Percentiles rank a stretch among this genome's conserved stretches.
phyloP scores from a whole-genome alignment of 306 rosid genomes.

The Crotalaria pallida region DNA sequence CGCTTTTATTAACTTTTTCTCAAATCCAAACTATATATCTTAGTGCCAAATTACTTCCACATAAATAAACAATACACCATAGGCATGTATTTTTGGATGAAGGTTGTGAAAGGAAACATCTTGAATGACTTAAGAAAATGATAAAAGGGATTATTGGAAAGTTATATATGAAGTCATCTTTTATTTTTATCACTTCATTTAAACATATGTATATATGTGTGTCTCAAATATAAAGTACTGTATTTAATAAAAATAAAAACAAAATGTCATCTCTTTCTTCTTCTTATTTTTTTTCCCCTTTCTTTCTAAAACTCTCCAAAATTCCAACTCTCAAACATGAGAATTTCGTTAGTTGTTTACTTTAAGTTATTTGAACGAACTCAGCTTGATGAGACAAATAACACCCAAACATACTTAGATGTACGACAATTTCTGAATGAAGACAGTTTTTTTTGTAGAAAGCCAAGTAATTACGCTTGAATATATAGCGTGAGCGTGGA shows the following conservation, averaged over 20 bases:
- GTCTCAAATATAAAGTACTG: too few species aligned
- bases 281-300: too few species aligned
- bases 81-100: background rate
- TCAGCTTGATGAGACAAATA: background rate
- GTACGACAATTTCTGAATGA: constrained; percentile 16
- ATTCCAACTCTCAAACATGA: too few species aligned
- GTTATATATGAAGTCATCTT: too few species aligned
- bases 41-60: constrained; percentile 9
- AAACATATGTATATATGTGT: too few species aligned
- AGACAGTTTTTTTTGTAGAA: constrained; percentile 22
- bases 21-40: constrained; percentile 3
- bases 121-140: too few species aligned
- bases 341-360: background rate
- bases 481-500: constrained; percentile 7
- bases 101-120: too few species aligned
- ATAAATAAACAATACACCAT: background rate
- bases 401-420: background rate
- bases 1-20: background rate
- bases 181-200: too few species aligned
- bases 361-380: background rate
- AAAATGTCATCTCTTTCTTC: too few species aligned
- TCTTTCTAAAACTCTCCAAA: too few species aligned
- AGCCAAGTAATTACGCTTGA: constrained; percentile 11
- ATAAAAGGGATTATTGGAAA: too few species aligned
- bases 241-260: too few species aligned